A percentile compares a stretch with the other conserved stretches of the same genome.
These are phyloP conservation scores for Middelhovenomyces tepae DNA, from an alignment of 805 yeast species.

Conservation along the genomic window DNA sequence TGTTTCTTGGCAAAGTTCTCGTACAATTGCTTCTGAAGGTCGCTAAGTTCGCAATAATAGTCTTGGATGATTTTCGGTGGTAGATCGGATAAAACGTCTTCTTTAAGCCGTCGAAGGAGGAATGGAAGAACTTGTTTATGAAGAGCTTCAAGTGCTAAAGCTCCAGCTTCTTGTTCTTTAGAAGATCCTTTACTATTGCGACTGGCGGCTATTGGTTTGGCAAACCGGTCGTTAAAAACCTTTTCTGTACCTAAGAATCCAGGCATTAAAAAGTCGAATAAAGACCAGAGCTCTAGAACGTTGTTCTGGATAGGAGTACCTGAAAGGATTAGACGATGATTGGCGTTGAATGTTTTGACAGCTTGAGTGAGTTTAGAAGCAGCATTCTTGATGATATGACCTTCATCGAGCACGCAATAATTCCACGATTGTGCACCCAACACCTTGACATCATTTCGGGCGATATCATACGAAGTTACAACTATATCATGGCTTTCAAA, in stretches of 20 bases:
- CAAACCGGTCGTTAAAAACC: slow-evolving; percentile 86
- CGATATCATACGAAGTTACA: slow-evolving; percentile 93
- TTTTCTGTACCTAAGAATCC: slow-evolving; percentile 96
- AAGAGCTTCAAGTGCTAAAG: slow-evolving; percentile 86
- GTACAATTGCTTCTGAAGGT: slow-evolving; percentile 78
- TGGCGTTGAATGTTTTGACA: slow-evolving; percentile 73
- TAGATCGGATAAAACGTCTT: slow-evolving; percentile 88
- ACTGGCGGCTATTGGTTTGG: slow-evolving; percentile 95
- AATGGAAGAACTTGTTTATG: slow-evolving; percentile 97
- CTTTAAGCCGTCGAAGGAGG: slow-evolving; percentile 90
- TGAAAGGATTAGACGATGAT: slow-evolving; percentile 81
- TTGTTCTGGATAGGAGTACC: slow-evolving; percentile 99
- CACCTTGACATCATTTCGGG: slow-evolving; percentile 76
- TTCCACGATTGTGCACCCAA: slow-evolving; percentile 61
- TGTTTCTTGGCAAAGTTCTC: slow-evolving; percentile 85
- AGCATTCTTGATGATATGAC: slow-evolving; percentile 93
- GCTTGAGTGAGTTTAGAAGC: slow-evolving; percentile 80
- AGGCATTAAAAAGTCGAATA: slow-evolving; percentile 97
- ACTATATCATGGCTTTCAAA: slow-evolving; percentile 66
- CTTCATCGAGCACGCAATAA: slow-evolving; percentile 95
- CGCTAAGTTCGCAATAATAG: slow-evolving; percentile 92
- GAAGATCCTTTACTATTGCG: slow-evolving; percentile 75
- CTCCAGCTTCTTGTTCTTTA: slow-evolving; percentile 95
- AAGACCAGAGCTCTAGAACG: slow-evolving; percentile 93
- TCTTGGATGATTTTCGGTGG: slow-evolving; percentile 99